These are phyloP conservation scores for Oenanthe javanica DNA, from an alignment of 140 eudicot genomes.

Conservation along the genomic window DNA sequence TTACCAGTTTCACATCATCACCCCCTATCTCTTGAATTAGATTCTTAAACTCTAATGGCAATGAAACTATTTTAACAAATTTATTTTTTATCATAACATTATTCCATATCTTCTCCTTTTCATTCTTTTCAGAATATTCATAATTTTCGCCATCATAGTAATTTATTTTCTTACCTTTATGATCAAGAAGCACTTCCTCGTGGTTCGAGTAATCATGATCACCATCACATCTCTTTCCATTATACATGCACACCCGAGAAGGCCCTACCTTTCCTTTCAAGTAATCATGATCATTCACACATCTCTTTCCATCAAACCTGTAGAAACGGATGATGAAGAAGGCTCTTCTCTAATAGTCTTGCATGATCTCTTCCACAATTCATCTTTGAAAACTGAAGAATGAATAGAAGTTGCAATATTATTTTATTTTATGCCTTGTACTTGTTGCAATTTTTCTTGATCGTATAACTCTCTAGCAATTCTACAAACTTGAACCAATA, in stretches of 20 bases:
- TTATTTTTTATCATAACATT: neutral
- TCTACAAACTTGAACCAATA: no score
- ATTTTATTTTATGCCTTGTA: no score
- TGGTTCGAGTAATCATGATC: neutral
- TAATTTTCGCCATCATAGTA: neutral
- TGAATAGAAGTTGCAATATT: no score
- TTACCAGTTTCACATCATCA: neutral
- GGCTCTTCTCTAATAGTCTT: no score
- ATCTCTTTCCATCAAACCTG: neutral
- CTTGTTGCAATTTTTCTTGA: no score
- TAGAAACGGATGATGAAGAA: no score
- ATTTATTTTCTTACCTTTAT: neutral
- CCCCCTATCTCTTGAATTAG: neutral
- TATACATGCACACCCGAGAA: neutral
- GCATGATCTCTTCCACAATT: no score
- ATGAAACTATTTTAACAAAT: neutral
- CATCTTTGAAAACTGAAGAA: no score
- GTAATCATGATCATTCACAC: neutral
- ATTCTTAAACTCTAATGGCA: neutral
- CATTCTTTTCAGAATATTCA: neutral
- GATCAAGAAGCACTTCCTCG: neutral
- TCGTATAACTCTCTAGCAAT: no score
- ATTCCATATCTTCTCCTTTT: neutral
- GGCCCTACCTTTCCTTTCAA: no score
- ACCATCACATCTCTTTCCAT: neutral